phyloP scores from a whole-genome alignment of 768 basidiomycete genomes.

The Mycena latifolia region DNA sequence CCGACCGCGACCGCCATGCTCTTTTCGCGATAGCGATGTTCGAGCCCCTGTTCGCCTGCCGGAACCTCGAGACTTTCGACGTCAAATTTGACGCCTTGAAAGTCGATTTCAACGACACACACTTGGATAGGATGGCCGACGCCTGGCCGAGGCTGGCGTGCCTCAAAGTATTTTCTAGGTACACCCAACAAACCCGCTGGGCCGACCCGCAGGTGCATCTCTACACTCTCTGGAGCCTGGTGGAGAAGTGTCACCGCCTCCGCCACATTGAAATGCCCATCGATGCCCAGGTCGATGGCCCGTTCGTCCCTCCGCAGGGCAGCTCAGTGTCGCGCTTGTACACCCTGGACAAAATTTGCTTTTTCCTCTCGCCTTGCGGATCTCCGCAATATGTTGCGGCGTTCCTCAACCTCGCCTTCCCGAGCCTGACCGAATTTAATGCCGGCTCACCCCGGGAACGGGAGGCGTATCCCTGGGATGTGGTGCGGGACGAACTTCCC shows the following conservation, averaged over 20 bases:
- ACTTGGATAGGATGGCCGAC: constrained; percentile 7
- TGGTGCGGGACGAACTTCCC: constrained; percentile 4
- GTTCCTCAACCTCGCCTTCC: constrained; percentile 12
- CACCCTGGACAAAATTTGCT: not conserved
- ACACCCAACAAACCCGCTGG: not conserved
- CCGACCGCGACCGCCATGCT: not conserved
- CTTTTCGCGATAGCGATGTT: constrained; percentile 10
- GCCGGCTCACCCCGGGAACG: not conserved
- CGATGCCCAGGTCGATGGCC: not conserved
- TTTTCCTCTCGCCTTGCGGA: constrained; percentile 4
- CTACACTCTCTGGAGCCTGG: constrained; percentile 3
- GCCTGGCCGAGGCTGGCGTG: constrained; percentile 1
- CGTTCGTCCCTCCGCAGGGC: not conserved
- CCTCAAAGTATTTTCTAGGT: constrained; percentile 1
- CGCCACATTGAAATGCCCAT: not conserved
- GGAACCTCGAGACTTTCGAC: constrained; percentile 14
- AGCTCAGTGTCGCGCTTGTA: not conserved
- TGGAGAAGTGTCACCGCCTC: not conserved
- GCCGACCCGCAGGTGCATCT: constrained; percentile 4
- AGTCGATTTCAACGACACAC: constrained; percentile 12
- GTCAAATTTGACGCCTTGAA: constrained; percentile 11
- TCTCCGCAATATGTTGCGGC: not conserved
- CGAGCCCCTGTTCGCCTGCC: constrained; percentile 5
- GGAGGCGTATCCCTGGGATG: not conserved
- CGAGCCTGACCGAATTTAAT: not conserved